Percentiles rank a stretch among this genome's conserved stretches.
phyloP scores from a whole-genome alignment of 2,329 filamentous ascomycete species.

The Fusarium nodosum region DNA sequence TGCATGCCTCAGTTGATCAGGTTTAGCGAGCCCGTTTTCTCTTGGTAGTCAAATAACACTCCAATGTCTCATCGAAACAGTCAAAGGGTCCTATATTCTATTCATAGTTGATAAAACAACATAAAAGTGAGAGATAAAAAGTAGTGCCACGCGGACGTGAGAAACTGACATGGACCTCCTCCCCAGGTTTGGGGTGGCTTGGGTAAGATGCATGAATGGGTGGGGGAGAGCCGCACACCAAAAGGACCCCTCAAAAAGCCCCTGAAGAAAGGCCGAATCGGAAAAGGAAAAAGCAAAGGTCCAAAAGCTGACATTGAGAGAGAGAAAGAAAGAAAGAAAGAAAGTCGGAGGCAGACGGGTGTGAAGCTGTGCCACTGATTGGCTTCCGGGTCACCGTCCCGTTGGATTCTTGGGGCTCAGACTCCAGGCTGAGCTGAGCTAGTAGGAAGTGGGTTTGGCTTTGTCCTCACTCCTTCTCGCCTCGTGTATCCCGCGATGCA shows the following conservation, averaged over 20 bases:
- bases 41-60: neutral
- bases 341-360: conserved; percentile 2
- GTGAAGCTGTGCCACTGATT: conserved; percentile 26
- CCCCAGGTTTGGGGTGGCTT: conserved; percentile 35
- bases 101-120: conserved; percentile 8
- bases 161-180: conserved; percentile 29
- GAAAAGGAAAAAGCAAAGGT: neutral
- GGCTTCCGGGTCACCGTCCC: conserved; percentile 37
- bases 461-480: conserved; percentile 18
- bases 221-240: conserved; percentile 29
- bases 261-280: conserved; percentile 21
- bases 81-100: conserved; percentile 1
- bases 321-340: neutral
- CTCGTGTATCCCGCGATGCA: conserved; percentile 35
- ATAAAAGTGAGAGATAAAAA: conserved; percentile 19
- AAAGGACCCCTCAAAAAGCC: conserved; percentile 34
- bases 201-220: conserved; percentile 29
- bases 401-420: conserved; percentile 30
- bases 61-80: conserved; percentile 5
- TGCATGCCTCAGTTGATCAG: conserved; percentile 15
- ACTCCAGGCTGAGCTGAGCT: conserved; percentile 12
- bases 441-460: neutral
- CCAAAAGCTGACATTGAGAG: neutral
- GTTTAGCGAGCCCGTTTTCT: neutral
- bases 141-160: conserved; percentile 42